Evolutionary conservation across 2,329 filamentous ascomycete species (phyloP).

Genomic region (Nectriaceae sp.): DNA sequence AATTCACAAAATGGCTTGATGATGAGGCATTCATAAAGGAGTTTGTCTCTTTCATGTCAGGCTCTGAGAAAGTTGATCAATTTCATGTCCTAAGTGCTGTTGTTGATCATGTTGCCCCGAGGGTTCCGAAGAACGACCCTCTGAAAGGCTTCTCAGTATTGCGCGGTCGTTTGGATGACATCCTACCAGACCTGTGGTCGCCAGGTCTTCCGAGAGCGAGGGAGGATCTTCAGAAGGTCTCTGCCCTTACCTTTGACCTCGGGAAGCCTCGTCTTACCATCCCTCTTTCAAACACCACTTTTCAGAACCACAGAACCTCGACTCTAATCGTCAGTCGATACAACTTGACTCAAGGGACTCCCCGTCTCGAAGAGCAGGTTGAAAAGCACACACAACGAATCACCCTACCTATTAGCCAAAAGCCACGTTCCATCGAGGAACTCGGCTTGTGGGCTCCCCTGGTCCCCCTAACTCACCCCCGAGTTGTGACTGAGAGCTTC

Average conservation of each 20-base stretch:
- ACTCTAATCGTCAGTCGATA: constrained; percentile 51
- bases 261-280: constrained; percentile 48
- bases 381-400: constrained; percentile 45
- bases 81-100: constrained; percentile 56
- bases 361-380: constrained; percentile 26
- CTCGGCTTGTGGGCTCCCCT: constrained; percentile 48
- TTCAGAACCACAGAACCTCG: constrained; percentile 66
- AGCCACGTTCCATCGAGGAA: constrained; percentile 22
- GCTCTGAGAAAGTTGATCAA: constrained; percentile 37
- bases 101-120: constrained; percentile 54
- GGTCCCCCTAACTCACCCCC: constrained; percentile 62
- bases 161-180: constrained; percentile 39
- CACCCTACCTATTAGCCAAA: constrained; percentile 22
- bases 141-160: constrained; percentile 54
- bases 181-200: constrained; percentile 51
- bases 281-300: constrained; percentile 77
- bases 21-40: constrained; percentile 44
- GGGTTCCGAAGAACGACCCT: constrained; percentile 30
- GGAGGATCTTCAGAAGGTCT: constrained; percentile 37
- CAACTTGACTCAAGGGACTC: constrained; percentile 21
- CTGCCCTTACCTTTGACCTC: constrained; percentile 45
- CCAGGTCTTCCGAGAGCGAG: constrained; percentile 24
- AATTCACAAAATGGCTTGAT: constrained; percentile 50
- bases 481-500: constrained; percentile 64
- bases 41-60: constrained; percentile 49